Conservation (phyloP, 1,284 basidiomycete genomes). For the Ceratobasidium sp. region DNA sequence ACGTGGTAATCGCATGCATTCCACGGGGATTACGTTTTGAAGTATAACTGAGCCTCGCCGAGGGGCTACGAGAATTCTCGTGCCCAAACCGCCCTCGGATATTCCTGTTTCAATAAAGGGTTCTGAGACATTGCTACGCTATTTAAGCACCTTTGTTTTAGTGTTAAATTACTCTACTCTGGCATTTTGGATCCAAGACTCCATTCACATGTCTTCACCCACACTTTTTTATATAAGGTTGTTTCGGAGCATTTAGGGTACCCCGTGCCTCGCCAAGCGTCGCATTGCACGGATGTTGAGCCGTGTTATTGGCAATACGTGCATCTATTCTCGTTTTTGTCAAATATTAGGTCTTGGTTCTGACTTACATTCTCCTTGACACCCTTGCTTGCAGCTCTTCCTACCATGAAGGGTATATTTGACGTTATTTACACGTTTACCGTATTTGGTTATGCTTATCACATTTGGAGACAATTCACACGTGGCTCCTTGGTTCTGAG, state of each 20-base stretch:
- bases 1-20: conserved; percentile 3
- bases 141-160: too few relatives aligned
- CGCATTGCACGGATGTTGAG: background rate
- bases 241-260: background rate
- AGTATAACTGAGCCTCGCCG: background rate
- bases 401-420: conserved; percentile 6
- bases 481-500: conserved; percentile 30
- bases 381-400: conserved; percentile 11
- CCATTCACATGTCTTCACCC: too few relatives aligned
- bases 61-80: background rate
- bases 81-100: too few relatives aligned
- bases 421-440: background rate
- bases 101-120: too few relatives aligned
- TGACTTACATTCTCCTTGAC: background rate
- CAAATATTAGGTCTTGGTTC: background rate
- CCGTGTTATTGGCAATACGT: background rate
- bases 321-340: background rate
- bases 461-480: conserved; percentile 11
- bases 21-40: background rate
- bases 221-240: background rate
- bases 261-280: background rate
- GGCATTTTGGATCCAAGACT: too few relatives aligned
- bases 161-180: too few relatives aligned
- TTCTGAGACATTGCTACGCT: too few relatives aligned
- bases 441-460: conserved; percentile 1